phyloP scores from a whole-genome alignment of 1,284 basidiomycete species.

The Malassezia arunalokei region DNA sequence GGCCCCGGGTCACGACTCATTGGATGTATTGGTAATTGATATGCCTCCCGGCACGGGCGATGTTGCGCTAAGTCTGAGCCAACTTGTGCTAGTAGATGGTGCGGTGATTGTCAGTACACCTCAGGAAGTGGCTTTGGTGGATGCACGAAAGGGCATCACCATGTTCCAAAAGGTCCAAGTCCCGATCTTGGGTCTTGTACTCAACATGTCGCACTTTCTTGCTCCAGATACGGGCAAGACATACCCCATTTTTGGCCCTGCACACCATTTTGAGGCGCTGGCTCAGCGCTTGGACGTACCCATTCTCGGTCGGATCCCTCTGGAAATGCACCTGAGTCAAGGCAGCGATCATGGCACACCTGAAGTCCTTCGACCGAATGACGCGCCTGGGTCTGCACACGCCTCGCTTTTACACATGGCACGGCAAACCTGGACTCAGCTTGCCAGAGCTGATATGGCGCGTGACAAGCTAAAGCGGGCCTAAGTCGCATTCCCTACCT shows the following conservation, averaged over 20 bases:
- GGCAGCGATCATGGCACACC: slow-evolving; percentile 63
- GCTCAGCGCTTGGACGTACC: slow-evolving; percentile 57
- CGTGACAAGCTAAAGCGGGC: background rate
- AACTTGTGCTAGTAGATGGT: slow-evolving; percentile 56
- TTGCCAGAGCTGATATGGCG: background rate
- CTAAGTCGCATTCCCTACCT: background rate
- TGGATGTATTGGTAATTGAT: slow-evolving; percentile 84
- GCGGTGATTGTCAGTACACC: slow-evolving; percentile 68
- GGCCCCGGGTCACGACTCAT: slow-evolving; percentile 4
- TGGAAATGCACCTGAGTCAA: slow-evolving; percentile 63
- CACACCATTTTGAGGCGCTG: slow-evolving; percentile 57
- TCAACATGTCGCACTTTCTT: slow-evolving; percentile 84
- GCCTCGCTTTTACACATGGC: slow-evolving; percentile 22
- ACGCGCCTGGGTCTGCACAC: slow-evolving; percentile 26
- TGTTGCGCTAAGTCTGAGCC: slow-evolving; percentile 80
- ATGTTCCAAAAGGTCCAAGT: slow-evolving; percentile 85
- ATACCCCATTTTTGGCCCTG: slow-evolving; percentile 69
- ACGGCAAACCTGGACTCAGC: slow-evolving; percentile 16
- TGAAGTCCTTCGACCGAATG: slow-evolving; percentile 45
- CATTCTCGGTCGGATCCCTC: slow-evolving; percentile 71
- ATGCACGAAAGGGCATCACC: slow-evolving; percentile 80
- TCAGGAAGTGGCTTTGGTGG: slow-evolving; percentile 82
- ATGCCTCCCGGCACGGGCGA: slow-evolving; percentile 97
- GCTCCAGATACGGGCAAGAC: slow-evolving; percentile 62
- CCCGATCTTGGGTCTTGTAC: slow-evolving; percentile 77